Conservation (phyloP, 176 grass and related monocot genomes). For the Rhipidocladum racemiflorum region DNA sequence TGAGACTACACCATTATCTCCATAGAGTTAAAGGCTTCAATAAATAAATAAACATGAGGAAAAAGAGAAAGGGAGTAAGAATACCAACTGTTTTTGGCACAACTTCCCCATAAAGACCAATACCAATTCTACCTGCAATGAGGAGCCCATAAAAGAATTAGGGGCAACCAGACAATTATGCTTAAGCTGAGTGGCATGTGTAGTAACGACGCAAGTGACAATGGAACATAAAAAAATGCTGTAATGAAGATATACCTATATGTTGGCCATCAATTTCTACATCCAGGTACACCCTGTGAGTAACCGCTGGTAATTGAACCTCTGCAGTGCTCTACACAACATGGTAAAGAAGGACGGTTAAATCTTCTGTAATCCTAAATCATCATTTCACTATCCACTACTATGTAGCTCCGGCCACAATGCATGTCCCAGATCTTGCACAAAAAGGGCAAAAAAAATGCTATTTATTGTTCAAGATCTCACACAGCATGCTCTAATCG, state of each 20-base stretch:
- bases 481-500: neutral
- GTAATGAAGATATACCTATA: constrained; percentile 54
- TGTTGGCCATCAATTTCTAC: constrained; percentile 83
- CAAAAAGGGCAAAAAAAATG: neutral
- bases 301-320: constrained; percentile 63
- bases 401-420: neutral
- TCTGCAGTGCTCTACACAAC: constrained; percentile 44
- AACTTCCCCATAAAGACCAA: constrained; percentile 80
- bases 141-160: neutral
- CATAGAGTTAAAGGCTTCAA: neutral
- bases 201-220: neutral
- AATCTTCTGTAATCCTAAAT: neutral
- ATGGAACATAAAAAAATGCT: neutral
- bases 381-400: neutral
- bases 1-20: neutral
- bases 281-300: constrained; percentile 84
- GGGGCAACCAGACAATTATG: neutral
- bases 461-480: neutral
- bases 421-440: neutral
- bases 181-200: neutral
- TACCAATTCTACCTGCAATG: constrained; percentile 82
- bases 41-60: neutral
- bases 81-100: constrained; percentile 93
- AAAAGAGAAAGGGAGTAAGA: constrained; percentile 10
- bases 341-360: neutral